Evolutionary conservation across 192 early-diverging fungal species (phyloP).

Genomic region (Phycomyces blakesleeanus): DNA sequence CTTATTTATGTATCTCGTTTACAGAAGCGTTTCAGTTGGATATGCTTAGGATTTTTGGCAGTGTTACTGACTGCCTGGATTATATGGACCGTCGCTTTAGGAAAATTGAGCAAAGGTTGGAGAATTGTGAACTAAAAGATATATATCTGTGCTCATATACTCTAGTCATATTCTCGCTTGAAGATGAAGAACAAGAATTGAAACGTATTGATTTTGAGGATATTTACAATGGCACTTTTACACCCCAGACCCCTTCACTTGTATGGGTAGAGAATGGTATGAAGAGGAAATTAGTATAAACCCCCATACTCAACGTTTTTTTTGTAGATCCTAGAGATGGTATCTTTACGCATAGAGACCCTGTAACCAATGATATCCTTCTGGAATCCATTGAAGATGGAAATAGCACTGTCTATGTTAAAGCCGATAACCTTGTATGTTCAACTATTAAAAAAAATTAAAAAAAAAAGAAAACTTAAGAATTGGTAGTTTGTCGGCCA

Average conservation of each 20-base stretch:
- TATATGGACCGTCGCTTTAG: constrained; percentile 23
- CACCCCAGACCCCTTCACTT: constrained; percentile 1
- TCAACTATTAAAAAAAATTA: too few species aligned
- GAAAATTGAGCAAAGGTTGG: constrained; percentile 9
- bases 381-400: constrained; percentile 29
- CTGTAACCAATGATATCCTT: constrained; percentile 25
- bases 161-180: constrained; percentile 4
- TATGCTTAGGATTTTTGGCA: constrained; percentile 21
- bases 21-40: constrained; percentile 15
- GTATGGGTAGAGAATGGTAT: constrained; percentile 28
- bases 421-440: constrained; percentile 26
- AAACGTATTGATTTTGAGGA: constrained; percentile 14
- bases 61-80: constrained; percentile 16
- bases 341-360: constrained; percentile 29
- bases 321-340: constrained; percentile 26
- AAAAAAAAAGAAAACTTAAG: background rate
- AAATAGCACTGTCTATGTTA: constrained; percentile 19
- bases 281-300: background rate
- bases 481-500: constrained; percentile 10
- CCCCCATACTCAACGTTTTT: background rate
- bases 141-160: background rate
- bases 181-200: constrained; percentile 5
- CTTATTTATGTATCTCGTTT: constrained; percentile 3
- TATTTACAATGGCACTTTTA: constrained; percentile 20
- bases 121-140: background rate